Evolutionary conservation across 371 early-diverging fungal species (phyloP).

Genomic region (Basidiobolus heterosporus): DNA sequence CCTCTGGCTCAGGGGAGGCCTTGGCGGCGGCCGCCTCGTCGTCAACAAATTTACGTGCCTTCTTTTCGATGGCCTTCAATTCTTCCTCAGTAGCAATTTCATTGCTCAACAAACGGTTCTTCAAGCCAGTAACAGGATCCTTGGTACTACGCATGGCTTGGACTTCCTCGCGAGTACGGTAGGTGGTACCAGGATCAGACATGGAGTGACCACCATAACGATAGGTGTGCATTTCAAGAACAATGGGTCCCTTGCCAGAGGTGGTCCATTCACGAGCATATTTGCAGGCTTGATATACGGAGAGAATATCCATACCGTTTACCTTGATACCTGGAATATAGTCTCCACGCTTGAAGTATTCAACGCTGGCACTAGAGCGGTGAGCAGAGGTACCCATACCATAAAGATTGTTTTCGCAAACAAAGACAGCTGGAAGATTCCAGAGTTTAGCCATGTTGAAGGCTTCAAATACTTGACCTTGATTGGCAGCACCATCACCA

Average conservation of each 20-base stretch:
- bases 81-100: constrained; percentile 67
- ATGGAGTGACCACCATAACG: constrained; percentile 99
- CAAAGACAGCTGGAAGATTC: constrained; percentile 92
- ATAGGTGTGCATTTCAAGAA: constrained; percentile 95
- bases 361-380: constrained; percentile 81
- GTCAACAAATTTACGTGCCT: constrained; percentile 69
- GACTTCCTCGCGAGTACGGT: constrained; percentile 94
- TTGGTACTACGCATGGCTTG: constrained; percentile 87
- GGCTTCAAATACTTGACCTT: constrained; percentile 98
- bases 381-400: constrained; percentile 96
- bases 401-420: constrained; percentile 98
- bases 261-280: constrained; percentile 76
- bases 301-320: constrained; percentile 91
- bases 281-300: constrained; percentile 70
- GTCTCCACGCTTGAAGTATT: constrained; percentile 92
- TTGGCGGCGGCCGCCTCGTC: constrained; percentile 72
- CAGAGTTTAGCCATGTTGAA: constrained; percentile 99
- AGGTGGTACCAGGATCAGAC: constrained; percentile 98
- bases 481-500: constrained; percentile 99
- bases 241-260: constrained; percentile 81
- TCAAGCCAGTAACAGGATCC: constrained; percentile 85
- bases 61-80: constrained; percentile 80
- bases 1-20: constrained; percentile 62
- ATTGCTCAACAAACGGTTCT: constrained; percentile 55
- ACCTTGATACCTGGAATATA: constrained; percentile 90